phyloP scores from a whole-genome alignment of 768 basidiomycete genomes.

The Tricholoma flavovirens region DNA sequence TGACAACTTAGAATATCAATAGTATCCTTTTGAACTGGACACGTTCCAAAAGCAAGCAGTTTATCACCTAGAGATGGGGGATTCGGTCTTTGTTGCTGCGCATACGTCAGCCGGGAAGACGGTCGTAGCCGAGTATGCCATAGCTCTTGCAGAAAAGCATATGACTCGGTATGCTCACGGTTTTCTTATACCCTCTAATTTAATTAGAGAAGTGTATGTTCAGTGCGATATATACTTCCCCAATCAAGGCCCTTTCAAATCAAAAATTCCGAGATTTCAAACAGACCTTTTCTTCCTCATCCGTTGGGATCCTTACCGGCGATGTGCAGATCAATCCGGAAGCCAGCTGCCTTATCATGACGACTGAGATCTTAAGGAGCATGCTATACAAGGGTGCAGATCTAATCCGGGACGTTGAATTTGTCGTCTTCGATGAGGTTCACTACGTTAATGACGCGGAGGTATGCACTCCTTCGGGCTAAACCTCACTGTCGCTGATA shows the following conservation, averaged over 20 bases:
- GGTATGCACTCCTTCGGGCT: constrained; percentile 38
- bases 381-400: constrained; percentile 99
- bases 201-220: constrained; percentile 11
- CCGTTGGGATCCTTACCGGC: constrained; percentile 94
- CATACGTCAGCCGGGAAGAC: constrained; percentile 99
- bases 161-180: constrained; percentile 79
- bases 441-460: constrained; percentile 99
- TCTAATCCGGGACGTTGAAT: constrained; percentile 96
- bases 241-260: constrained; percentile 97
- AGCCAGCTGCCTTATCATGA: constrained; percentile 95
- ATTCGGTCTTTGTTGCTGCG: constrained; percentile 98
- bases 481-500: constrained; percentile 4
- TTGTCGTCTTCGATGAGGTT: constrained; percentile 99
- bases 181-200: neutral
- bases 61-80: constrained; percentile 94
- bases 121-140: constrained; percentile 98
- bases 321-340: constrained; percentile 99
- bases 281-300: constrained; percentile 84
- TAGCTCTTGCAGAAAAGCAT: constrained; percentile 93
- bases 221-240: constrained; percentile 97
- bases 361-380: constrained; percentile 93
- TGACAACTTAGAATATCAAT: constrained; percentile 1
- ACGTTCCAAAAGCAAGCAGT: constrained; percentile 99
- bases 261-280: constrained; percentile 99
- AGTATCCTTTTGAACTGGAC: constrained; percentile 99